Evolutionary conservation across 1,139 yeast genomes (phyloP).

Genomic region (Candida dubliniensis): DNA sequence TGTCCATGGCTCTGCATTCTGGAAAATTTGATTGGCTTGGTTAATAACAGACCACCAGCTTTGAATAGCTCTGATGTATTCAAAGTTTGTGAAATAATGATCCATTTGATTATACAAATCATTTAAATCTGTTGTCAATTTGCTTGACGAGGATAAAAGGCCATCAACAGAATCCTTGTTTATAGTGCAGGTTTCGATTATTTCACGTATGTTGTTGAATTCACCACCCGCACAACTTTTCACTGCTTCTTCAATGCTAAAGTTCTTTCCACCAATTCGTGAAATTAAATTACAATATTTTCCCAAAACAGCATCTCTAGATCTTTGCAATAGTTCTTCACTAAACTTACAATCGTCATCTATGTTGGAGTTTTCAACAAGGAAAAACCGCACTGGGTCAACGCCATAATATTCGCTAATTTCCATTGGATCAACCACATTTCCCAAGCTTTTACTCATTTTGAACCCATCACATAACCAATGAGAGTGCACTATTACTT

Average conservation of each 20-base stretch:
- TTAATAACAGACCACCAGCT: constrained; percentile 64
- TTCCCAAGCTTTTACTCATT: constrained; percentile 92
- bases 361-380: constrained; percentile 74
- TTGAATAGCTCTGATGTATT: constrained; percentile 59
- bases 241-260: constrained; percentile 55
- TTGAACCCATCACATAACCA: constrained; percentile 90
- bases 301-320: constrained; percentile 70
- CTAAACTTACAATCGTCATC: constrained; percentile 79
- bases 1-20: constrained; percentile 61
- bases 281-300: constrained; percentile 80
- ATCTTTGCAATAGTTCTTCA: constrained; percentile 52
- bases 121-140: constrained; percentile 22
- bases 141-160: constrained; percentile 19
- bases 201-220: constrained; percentile 25
- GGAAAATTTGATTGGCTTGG: constrained; percentile 64
- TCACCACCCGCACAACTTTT: constrained; percentile 18
- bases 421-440: constrained; percentile 88
- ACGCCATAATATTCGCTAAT: constrained; percentile 62
- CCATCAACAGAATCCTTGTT: constrained; percentile 18
- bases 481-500: constrained; percentile 87
- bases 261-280: constrained; percentile 71
- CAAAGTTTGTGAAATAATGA: constrained; percentile 44
- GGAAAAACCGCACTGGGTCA: constrained; percentile 74
- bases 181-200: constrained; percentile 16
- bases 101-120: constrained; percentile 35